Percentiles rank a stretch among this genome's conserved stretches.
phyloP scores from a whole-genome alignment of 768 basidiomycete genomes.

The Nevesoporus exiguus region DNA sequence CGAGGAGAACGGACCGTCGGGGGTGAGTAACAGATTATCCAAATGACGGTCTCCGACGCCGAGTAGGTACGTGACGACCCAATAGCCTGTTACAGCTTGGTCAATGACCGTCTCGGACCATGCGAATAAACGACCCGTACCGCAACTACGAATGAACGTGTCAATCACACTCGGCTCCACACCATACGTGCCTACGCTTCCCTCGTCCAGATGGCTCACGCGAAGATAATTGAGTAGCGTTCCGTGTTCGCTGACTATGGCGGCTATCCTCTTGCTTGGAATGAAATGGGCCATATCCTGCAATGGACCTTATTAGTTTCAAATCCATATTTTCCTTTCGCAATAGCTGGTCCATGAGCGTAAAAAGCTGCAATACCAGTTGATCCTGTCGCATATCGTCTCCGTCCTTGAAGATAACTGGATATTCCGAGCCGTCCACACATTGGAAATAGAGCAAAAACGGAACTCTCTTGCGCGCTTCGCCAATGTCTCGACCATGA shows the following conservation, averaged over 20 bases:
- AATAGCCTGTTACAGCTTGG: constrained; percentile 79
- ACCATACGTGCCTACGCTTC: constrained; percentile 89
- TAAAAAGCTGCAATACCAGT: constrained; percentile 96
- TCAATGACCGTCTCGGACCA: constrained; percentile 7
- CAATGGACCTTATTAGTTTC: constrained; percentile 77
- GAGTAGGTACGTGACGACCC: constrained; percentile 92
- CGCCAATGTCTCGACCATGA: constrained; percentile 82
- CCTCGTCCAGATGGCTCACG: constrained; percentile 86
- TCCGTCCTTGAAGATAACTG: constrained; percentile 97
- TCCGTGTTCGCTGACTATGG: constrained; percentile 90
- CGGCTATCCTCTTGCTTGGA: constrained; percentile 91
- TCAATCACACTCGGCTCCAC: constrained; percentile 95
- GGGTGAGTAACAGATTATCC: constrained; percentile 88
- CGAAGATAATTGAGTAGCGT: constrained; percentile 85
- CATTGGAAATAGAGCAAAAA: constrained; percentile 89
- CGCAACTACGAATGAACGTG: constrained; percentile 95
- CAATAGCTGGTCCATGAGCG: constrained; percentile 91
- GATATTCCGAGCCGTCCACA: constrained; percentile 79
- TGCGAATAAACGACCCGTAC: constrained; percentile 46
- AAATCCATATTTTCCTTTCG: constrained; percentile 94
- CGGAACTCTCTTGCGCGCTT: constrained; percentile 85
- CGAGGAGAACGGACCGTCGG: constrained; percentile 62
- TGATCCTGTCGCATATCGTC: constrained; percentile 99
- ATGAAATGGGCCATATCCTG: constrained; percentile 98
- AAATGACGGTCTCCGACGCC: constrained; percentile 97